Evolutionary conservation across 164 flowering plant species (phyloP).

Genomic region (Dillenia turbinata): DNA sequence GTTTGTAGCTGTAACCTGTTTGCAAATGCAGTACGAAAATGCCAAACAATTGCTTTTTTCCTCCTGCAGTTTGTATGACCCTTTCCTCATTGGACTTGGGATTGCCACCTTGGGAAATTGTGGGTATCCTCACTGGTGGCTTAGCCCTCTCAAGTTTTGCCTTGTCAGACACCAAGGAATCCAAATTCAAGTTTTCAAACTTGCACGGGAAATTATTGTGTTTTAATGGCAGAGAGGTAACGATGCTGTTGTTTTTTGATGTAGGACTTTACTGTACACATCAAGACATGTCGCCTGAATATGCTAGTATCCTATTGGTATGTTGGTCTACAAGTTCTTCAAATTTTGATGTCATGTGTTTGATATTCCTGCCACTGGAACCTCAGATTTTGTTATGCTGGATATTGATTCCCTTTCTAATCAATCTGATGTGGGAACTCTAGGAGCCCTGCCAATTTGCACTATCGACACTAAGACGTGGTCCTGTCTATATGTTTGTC

Average conservation of each 20-base stretch:
- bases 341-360: not conserved
- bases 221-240: not conserved
- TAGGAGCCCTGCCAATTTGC: no score
- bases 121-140: slow-evolving; percentile 74
- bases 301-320: slow-evolving; percentile 96
- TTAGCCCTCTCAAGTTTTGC: slow-evolving; percentile 97
- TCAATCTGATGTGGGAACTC: no score
- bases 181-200: not conserved
- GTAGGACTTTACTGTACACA: slow-evolving; percentile 96
- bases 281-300: slow-evolving; percentile 97
- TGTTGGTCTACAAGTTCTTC: slow-evolving; percentile 10
- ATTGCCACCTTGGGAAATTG: slow-evolving; percentile 86
- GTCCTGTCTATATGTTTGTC: no score
- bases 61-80: slow-evolving; percentile 86
- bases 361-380: not conserved
- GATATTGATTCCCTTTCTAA: not conserved
- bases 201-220: not conserved
- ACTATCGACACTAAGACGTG: no score
- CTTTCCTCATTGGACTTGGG: slow-evolving; percentile 83
- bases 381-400: not conserved
- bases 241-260: slow-evolving; percentile 6
- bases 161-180: slow-evolving; percentile 58
- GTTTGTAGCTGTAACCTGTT: not conserved
- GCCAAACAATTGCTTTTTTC: slow-evolving; percentile 89
- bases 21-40: slow-evolving; percentile 67